A percentile compares a stretch with the other conserved stretches of the same genome.
Conservation (phyloP, 2,329 filamentous ascomycete genomes). For the Xylariaceae sp. region DNA sequence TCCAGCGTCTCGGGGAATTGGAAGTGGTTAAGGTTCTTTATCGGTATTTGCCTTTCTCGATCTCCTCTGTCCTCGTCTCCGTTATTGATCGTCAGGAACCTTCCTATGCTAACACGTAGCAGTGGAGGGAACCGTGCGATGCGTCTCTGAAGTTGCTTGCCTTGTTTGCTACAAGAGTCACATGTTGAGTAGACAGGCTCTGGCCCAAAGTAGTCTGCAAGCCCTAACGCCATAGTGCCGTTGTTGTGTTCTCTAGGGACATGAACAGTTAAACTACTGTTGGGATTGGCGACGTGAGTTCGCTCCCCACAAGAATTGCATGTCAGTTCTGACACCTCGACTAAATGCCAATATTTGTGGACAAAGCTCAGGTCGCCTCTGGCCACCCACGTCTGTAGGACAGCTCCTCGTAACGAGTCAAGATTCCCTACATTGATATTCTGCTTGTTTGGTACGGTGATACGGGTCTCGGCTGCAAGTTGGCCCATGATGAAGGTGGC, state of each 20-base stretch:
- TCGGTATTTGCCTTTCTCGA: too few relatives aligned
- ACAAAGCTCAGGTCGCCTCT: constrained; percentile 73
- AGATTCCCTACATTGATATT: too few relatives aligned
- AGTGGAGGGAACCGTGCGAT: constrained; percentile 52
- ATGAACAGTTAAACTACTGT: constrained; percentile 12
- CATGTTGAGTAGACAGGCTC: constrained; percentile 5
- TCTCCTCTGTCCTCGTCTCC: too few relatives aligned
- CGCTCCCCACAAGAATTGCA: constrained; percentile 54
- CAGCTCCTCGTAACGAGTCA: constrained; percentile 24
- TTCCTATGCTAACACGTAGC: constrained; percentile 64
- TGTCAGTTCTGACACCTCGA: constrained; percentile 61
- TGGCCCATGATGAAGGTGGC: constrained; percentile 78
- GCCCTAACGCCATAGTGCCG: background rate
- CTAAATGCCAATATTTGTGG: constrained; percentile 74
- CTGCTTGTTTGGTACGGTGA: constrained; percentile 33
- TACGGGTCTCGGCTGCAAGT: constrained; percentile 82
- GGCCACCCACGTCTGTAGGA: constrained; percentile 70
- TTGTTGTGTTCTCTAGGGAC: background rate
- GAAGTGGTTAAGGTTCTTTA: constrained; percentile 70
- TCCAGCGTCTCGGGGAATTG: constrained; percentile 72
- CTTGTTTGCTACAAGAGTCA: constrained; percentile 7
- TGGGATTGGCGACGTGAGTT: constrained; percentile 4
- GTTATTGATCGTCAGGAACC: constrained; percentile 25
- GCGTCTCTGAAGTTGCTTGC: constrained; percentile 6
- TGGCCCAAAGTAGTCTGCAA: constrained; percentile 2